A percentile compares a stretch with the other conserved stretches of the same genome.
Conservation (phyloP, 1,139 yeast genomes). For the Blastobotrys indianensis region DNA sequence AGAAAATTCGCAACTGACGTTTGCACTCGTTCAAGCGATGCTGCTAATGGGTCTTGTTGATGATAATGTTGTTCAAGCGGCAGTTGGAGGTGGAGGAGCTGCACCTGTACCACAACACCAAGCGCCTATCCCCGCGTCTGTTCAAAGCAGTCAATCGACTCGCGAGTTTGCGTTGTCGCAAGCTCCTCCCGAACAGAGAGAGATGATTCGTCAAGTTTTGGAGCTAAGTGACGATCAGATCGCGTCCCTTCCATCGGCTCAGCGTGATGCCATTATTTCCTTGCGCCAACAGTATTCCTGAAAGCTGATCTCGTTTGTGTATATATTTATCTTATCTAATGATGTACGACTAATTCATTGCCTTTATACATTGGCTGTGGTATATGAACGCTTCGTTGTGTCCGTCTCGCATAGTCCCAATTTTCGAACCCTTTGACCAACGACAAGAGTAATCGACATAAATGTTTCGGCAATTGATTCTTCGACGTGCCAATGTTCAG, state of each 20-base stretch:
- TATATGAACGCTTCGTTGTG: too few relatives aligned
- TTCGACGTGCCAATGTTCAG: too few relatives aligned
- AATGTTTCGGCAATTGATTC: too few relatives aligned
- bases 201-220: constrained; percentile 42
- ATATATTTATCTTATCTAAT: not conserved
- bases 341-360: not conserved
- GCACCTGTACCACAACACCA: constrained; percentile 17
- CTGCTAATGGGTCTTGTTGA: constrained; percentile 54
- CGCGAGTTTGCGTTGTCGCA: constrained; percentile 1
- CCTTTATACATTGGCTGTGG: not conserved
- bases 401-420: too few relatives aligned
- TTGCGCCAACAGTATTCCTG: constrained; percentile 21
- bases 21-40: constrained; percentile 74
- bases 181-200: constrained; percentile 27
- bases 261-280: constrained; percentile 29
- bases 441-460: too few relatives aligned
- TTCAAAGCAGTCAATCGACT: not conserved
- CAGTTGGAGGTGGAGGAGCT: constrained; percentile 18
- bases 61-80: constrained; percentile 45
- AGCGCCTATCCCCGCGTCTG: constrained; percentile 21
- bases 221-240: constrained; percentile 58
- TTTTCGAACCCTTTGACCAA: too few relatives aligned
- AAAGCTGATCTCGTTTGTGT: not conserved
- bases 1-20: constrained; percentile 72
- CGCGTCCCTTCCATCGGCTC: constrained; percentile 48